Conservation (phyloP, 257 asterid species). For the Agastache rugosa region DNA sequence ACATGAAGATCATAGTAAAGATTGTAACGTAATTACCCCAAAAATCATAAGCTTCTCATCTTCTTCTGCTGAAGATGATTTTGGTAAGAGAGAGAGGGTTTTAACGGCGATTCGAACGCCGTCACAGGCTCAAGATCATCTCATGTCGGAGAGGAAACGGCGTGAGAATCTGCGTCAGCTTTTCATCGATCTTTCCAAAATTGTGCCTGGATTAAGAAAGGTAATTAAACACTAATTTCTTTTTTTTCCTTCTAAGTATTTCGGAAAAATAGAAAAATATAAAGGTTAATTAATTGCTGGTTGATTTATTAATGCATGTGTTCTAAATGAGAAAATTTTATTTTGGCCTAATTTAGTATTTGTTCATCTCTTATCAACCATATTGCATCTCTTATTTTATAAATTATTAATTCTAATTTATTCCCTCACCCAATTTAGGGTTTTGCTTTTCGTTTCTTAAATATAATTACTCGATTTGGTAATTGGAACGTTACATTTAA, state of each 20-base stretch:
- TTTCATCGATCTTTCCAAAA: constrained; percentile 61
- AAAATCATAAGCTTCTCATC: constrained; percentile 26
- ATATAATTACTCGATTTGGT: no score
- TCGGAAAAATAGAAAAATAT: no score
- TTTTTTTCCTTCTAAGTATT: no score
- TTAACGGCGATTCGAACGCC: constrained; percentile 33
- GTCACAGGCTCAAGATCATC: constrained; percentile 64
- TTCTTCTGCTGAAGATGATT: not conserved
- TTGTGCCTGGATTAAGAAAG: constrained; percentile 72
- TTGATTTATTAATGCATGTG: no score
- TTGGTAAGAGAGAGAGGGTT: constrained; percentile 9
- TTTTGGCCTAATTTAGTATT: no score
- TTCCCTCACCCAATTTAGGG: not conserved
- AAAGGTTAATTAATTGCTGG: no score
- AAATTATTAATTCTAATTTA: no score
- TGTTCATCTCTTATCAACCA: no score
- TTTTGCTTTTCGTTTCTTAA: no score
- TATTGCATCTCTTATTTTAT: no score
- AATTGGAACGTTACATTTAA: no score
- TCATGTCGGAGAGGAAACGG: constrained; percentile 66
- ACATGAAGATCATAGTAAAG: not conserved
- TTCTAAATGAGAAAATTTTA: no score
- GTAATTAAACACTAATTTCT: constrained; percentile 32
- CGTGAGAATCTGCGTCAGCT: constrained; percentile 58
- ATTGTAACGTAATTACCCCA: not conserved